Percentiles rank a stretch among this genome's conserved stretches.
Conservation (phyloP, 805 yeast genomes). For the Metschnikowia dekortorum region DNA sequence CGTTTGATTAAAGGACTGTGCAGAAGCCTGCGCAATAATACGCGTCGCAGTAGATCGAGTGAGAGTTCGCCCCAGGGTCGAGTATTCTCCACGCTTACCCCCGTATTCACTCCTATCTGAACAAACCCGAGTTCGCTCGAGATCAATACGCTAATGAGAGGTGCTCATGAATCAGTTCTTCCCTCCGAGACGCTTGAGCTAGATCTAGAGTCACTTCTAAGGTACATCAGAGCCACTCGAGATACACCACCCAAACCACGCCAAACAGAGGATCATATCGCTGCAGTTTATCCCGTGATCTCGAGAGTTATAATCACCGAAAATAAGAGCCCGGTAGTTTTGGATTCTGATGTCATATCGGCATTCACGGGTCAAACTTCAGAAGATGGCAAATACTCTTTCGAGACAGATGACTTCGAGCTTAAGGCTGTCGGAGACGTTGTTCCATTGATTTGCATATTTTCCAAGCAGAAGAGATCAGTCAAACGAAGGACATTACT, state of each 20-base stretch:
- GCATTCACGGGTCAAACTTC: neutral
- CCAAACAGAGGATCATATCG: neutral
- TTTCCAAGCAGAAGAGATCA: conserved; percentile 6
- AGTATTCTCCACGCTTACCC: neutral
- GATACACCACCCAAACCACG: neutral
- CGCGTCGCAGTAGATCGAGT: neutral
- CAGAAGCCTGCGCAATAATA: neutral
- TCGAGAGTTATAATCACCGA: neutral
- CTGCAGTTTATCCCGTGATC: neutral
- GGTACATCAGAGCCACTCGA: conserved; percentile 2
- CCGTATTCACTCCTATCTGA: neutral
- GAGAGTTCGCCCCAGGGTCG: neutral
- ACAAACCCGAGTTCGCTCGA: neutral
- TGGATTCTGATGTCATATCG: neutral
- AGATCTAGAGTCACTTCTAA: conserved; percentile 14
- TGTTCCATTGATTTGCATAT: conserved; percentile 8
- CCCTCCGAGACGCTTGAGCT: conserved; percentile 13
- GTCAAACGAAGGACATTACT: conserved; percentile 9
- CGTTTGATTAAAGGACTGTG: neutral
- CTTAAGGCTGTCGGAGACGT: conserved; percentile 6
- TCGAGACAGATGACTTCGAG: conserved; percentile 10
- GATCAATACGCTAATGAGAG: neutral
- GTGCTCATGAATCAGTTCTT: neutral
- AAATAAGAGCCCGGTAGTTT: neutral
- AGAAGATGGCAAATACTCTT: neutral